A percentile compares a stretch with the other conserved stretches of the same genome.
Conservation (phyloP, 2,329 filamentous ascomycete genomes). For the Diplodia intermedia region DNA sequence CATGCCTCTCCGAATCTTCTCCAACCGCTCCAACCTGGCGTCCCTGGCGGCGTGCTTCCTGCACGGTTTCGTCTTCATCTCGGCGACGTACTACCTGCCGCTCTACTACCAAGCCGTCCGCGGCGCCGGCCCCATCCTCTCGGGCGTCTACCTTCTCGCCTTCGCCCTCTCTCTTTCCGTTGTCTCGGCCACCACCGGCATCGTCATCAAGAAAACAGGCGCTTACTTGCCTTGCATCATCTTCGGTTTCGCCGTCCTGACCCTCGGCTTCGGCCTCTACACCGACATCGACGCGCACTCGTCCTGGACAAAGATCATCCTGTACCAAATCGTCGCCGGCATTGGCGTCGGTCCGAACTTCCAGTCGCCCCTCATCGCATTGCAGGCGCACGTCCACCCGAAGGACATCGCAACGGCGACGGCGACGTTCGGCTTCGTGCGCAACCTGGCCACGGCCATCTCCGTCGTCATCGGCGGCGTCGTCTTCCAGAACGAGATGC, state of each 20-base stretch:
- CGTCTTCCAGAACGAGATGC: constrained; percentile 78
- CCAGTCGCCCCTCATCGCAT: constrained; percentile 70
- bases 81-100: constrained; percentile 79
- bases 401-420: constrained; percentile 73
- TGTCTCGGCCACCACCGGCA: constrained; percentile 63
- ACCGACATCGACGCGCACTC: constrained; percentile 45
- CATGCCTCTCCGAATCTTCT: constrained; percentile 77
- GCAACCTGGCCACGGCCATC: constrained; percentile 71
- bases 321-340: constrained; percentile 49
- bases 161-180: constrained; percentile 72
- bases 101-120: constrained; percentile 84
- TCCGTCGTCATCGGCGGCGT: constrained; percentile 78
- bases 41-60: constrained; percentile 71
- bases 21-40: constrained; percentile 68
- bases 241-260: constrained; percentile 48
- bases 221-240: constrained; percentile 52
- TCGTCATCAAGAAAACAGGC: constrained; percentile 57
- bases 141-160: constrained; percentile 77
- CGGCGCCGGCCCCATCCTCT: constrained; percentile 70
- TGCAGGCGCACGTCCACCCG: constrained; percentile 68
- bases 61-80: constrained; percentile 80
- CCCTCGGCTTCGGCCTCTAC: constrained; percentile 48
- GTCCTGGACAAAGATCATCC: constrained; percentile 50
- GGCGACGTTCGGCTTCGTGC: constrained; percentile 70
- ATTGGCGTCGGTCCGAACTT: constrained; percentile 69